Evolutionary conservation across 2,329 filamentous ascomycete species (phyloP), one percentile per base, ranked within the genome.

Genomic region (Fusarium agapanthi): DNA sequence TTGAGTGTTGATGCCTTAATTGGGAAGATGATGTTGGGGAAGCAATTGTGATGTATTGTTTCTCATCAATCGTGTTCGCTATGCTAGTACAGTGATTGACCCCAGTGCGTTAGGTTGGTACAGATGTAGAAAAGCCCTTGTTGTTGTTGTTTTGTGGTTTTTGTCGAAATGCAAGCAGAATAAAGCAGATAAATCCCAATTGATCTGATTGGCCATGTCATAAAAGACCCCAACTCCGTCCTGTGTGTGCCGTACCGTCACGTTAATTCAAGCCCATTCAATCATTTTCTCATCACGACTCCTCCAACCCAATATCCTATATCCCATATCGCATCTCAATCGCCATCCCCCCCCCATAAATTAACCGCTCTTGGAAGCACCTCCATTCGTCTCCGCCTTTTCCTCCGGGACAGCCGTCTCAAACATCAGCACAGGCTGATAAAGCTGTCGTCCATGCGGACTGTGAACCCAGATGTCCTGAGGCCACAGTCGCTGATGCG

Each of bases 391-490:
- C 28, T 63, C 24, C 13, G 24, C 3, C 3, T 69, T 37, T 1
- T 28, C 22, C 24, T 47, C 30, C n/a, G 32, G 30, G 7, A 18
- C 34, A 3, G 6, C 2, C 8, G 24, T 38, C 16, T 26, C 22
- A 40, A 48, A 35, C 30, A 28, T 40, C 16, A 43, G 7, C 6
- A 40, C 38, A 7, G 69, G 68, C 26, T 74, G 72, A 16, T 74
- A 74, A 16, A 74, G 61, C 24, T 69, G 68, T 13, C 64, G 65
- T 2, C 51, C 61, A 7, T 35, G 44, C 3, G 69, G 69, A 28
- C 44, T 57, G 28, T 72, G 28, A n/a, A 74, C 43, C 72, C 72
- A 74, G 20, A 74, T 69, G 26, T 74, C 72, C 45, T 74, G 65
- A 0, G 72, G 72, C 43, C 55, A 72, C 6, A 50, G 37, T 3